Conservation (phyloP, 192 early-diverging fungal genomes). For the Geranomyces variabilis region DNA sequence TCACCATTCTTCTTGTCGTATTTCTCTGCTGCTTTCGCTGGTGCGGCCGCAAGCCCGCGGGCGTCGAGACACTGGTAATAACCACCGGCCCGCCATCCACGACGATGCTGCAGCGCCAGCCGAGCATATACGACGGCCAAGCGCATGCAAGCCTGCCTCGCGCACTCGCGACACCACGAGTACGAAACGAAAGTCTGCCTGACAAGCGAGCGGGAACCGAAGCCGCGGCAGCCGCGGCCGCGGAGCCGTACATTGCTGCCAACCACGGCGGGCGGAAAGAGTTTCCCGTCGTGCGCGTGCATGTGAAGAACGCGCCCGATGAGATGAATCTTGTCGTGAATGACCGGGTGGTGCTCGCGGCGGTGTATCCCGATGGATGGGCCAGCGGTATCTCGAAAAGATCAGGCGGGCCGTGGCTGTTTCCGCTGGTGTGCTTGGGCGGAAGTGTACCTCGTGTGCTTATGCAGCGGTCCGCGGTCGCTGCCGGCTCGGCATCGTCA, state of each 20-base stretch:
- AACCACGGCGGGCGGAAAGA: slow-evolving; percentile 34
- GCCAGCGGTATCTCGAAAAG: slow-evolving; percentile 41
- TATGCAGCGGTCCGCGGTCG: neutral
- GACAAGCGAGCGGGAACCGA: neutral
- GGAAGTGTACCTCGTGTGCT: slow-evolving; percentile 45
- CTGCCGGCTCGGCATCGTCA: no score
- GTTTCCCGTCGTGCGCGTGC: slow-evolving; percentile 40
- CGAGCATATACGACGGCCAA: neutral
- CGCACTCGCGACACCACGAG: slow-evolving; percentile 1
- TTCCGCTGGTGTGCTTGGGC: slow-evolving; percentile 46
- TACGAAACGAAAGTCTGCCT: neutral
- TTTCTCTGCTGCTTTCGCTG: slow-evolving; percentile 6
- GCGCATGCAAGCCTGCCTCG: slow-evolving; percentile 24
- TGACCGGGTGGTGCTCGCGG: slow-evolving; percentile 39
- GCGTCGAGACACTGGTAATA: neutral
- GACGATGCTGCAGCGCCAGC: neutral
- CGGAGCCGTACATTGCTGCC: slow-evolving; percentile 30
- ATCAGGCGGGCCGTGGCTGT: slow-evolving; percentile 46
- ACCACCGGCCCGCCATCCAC: no score
- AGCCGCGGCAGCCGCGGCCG: slow-evolving; percentile 3
- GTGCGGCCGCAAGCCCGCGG: neutral
- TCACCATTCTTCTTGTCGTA: slow-evolving; percentile 6
- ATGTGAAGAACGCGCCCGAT: slow-evolving; percentile 37
- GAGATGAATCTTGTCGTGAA: slow-evolving; percentile 43
- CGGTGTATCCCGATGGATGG: slow-evolving; percentile 47